Conservation (phyloP, 306 rosid genomes). For the Fagus sylvatica region DNA sequence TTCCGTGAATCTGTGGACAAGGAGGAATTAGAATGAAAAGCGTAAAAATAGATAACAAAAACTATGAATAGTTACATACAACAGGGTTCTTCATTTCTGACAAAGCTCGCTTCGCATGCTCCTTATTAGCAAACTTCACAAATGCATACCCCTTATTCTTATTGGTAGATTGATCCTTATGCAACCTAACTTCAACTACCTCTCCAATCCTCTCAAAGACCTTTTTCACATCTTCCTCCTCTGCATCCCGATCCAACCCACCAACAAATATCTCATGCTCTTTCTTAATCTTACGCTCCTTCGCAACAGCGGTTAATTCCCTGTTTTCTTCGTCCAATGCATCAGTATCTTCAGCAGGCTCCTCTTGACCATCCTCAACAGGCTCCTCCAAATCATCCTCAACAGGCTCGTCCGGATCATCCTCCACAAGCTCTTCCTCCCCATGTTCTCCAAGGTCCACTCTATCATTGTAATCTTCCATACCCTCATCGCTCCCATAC, state of each 20-base stretch:
- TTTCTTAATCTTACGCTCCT: constrained; percentile 56
- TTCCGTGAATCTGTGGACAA: constrained; percentile 63
- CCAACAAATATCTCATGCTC: constrained; percentile 81
- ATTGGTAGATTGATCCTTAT: constrained; percentile 56
- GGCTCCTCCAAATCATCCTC: constrained; percentile 27
- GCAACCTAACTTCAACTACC: constrained; percentile 75
- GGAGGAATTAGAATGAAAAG: constrained; percentile 19
- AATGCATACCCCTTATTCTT: constrained; percentile 81
- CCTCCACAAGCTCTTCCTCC: constrained; percentile 47
- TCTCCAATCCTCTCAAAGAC: constrained; percentile 77
- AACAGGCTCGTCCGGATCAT: constrained; percentile 44
- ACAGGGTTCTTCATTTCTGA: constrained; percentile 83
- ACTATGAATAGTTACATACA: constrained; percentile 46
- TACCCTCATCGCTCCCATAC: constrained; percentile 33
- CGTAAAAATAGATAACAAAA: constrained; percentile 5
- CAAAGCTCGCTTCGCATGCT: constrained; percentile 64
- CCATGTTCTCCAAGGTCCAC: constrained; percentile 53
- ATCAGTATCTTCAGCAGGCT: constrained; percentile 43
- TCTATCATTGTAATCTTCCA: constrained; percentile 36
- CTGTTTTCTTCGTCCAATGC: constrained; percentile 47
- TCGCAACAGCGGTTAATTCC: constrained; percentile 54
- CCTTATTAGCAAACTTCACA: constrained; percentile 70
- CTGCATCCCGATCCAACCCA: constrained; percentile 73
- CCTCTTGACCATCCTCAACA: constrained; percentile 37
- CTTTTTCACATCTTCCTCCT: constrained; percentile 73